Evolutionary conservation across 176 grass and related monocot genomes (phyloP).

Genomic region (Paspalum notatum): DNA sequence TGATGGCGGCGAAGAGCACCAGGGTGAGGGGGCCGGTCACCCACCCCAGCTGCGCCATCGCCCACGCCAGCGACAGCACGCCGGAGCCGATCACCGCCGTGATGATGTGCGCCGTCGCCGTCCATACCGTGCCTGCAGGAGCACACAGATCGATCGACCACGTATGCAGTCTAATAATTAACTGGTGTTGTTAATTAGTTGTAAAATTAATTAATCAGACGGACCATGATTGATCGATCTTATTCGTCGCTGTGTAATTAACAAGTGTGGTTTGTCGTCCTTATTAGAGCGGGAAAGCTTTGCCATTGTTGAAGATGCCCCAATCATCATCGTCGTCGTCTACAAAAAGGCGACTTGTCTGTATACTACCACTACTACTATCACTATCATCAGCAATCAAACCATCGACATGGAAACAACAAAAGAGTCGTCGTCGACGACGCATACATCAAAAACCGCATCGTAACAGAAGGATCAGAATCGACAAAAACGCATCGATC

Average conservation of each 20-base stretch:
- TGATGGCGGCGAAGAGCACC: slow-evolving; percentile 70
- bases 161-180: too few species aligned
- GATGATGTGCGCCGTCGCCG: slow-evolving; percentile 81
- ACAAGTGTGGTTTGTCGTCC: too few species aligned
- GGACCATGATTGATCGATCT: too few species aligned
- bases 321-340: too few species aligned
- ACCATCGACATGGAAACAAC: not conserved
- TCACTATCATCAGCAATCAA: not conserved
- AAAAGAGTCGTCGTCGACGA: slow-evolving; percentile 14
- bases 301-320: too few species aligned
- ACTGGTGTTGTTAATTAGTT: too few species aligned
- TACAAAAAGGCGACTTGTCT: too few species aligned
- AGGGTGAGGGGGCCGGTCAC: slow-evolving; percentile 51
- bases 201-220: too few species aligned
- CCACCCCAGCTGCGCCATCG: slow-evolving; percentile 86
- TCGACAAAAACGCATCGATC: not conserved
- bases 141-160: too few species aligned
- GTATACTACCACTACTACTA: too few species aligned
- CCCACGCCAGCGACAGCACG: slow-evolving; percentile 83
- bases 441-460: not conserved
- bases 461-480: slow-evolving; percentile 11
- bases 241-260: too few species aligned
- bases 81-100: slow-evolving; percentile 92
- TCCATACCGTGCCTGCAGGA: slow-evolving; percentile 69
- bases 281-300: too few species aligned